Evolutionary conservation across 345 rosid genomes (phyloP), one percentile per base, ranked within the genome.

Genomic region (Eucalyptus sp.): DNA sequence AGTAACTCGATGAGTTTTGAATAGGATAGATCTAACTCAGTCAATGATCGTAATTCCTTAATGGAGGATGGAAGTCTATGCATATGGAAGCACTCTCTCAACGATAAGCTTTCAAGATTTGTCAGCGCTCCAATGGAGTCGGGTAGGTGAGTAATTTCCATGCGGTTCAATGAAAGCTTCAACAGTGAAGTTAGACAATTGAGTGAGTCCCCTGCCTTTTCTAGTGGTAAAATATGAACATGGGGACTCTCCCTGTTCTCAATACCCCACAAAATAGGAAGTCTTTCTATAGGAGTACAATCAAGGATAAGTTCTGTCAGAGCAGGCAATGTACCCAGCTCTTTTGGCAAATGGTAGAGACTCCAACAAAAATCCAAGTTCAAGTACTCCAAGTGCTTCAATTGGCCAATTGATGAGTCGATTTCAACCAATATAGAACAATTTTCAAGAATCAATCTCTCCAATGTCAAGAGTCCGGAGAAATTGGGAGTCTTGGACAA

Each of bases 221-320:
- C 9, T n/a, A 11, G 7, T 4, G 76, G 10, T 66, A 41, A 66
- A 14, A 66, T 66, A 3, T n/a, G 20, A 66, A n/a, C 76, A 66
- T 7, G 41, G 9, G 10, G 41, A n/a, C 17, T n/a, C 33, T 66
- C 11, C 41, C 4, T 4, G 41, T 31, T 31, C 17, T 5, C 2
- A 12, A 8, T 16, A 31, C 22, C 43, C 10, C 10, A 66, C 11
- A 43, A 31, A 66, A 15, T 11, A 31, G 41, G 79, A n/a, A 66
- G 33, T 66, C 6, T 33, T n/a, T 0, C 0, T 66, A 66, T 15
- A 31, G 11, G 0, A 66, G 41, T 7, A 0, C 0, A 0, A 66
- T 31, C 41, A 4, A n/a, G 79, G 15, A 66, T 0, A n/a, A 31
- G 79, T 66, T 64, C 41, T 4, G 79, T 31, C 0, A 66, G 41